Percentiles rank a stretch among this genome's conserved stretches.
phyloP scores from a whole-genome alignment of 768 basidiomycete genomes.

The Epithele typhae region DNA sequence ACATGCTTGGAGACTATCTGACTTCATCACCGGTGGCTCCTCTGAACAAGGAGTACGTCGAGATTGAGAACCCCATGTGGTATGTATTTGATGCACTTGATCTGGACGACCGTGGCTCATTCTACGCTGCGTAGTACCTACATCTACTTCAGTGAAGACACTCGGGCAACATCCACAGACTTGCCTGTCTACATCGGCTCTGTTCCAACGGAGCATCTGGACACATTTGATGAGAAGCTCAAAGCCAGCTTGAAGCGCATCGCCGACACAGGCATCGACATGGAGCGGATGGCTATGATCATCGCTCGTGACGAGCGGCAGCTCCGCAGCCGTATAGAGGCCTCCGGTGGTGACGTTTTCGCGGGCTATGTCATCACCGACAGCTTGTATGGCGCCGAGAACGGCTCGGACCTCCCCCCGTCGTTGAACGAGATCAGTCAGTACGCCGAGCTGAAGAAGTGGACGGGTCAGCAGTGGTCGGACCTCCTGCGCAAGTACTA shows the following conservation, averaged over 20 bases:
- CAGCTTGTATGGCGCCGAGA: conserved; percentile 78
- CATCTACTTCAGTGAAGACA: conserved; percentile 80
- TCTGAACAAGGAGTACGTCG: conserved; percentile 87
- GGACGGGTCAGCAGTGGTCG: conserved; percentile 77
- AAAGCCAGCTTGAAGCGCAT: conserved; percentile 67
- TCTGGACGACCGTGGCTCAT: too few relatives aligned
- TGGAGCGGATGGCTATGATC: conserved; percentile 84
- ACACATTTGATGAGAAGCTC: conserved; percentile 66
- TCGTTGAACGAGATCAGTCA: conserved; percentile 78
- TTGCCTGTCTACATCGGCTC: conserved; percentile 78
- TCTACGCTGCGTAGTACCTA: conserved; percentile 51
- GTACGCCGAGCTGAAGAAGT: conserved; percentile 61
- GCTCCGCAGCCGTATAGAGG: conserved; percentile 80
- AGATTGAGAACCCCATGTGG: conserved; percentile 89
- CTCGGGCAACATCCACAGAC: conserved; percentile 66
- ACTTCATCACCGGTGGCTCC: conserved; percentile 82
- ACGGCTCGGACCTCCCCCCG: conserved; percentile 72
- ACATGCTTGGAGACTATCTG: conserved; percentile 82
- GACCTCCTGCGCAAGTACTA: conserved; percentile 78
- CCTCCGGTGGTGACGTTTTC: conserved; percentile 77
- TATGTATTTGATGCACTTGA: too few relatives aligned
- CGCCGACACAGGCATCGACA: conserved; percentile 74
- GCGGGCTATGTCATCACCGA: conserved; percentile 72
- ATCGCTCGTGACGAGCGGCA: conserved; percentile 87
- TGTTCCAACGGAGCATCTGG: conserved; percentile 75